Evolutionary conservation across 2,329 filamentous ascomycete genomes (phyloP).

Genomic region (Aspergillus sp.): DNA sequence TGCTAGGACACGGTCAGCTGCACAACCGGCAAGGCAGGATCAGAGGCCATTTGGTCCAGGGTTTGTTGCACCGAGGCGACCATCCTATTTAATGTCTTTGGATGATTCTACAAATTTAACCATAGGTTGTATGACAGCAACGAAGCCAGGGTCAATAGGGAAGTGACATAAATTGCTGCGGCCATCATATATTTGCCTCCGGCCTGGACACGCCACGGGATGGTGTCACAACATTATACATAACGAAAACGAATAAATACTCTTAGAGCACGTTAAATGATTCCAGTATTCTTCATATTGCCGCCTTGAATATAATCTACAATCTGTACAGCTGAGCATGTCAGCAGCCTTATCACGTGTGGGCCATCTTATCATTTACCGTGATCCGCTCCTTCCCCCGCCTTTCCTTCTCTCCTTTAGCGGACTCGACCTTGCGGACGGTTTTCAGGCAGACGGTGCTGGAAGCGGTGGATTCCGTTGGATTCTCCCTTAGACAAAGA

Average conservation of each 20-base stretch:
- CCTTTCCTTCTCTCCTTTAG: not conserved
- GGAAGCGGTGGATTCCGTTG: not conserved
- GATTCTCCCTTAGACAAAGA: not conserved
- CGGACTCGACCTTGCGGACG: not conserved
- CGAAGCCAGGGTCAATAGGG: too few relatives aligned
- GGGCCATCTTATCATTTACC: not conserved
- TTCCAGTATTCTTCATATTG: too few relatives aligned
- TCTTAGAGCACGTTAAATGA: too few relatives aligned
- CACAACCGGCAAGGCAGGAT: too few relatives aligned
- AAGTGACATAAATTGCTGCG: too few relatives aligned
- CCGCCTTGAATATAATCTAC: too few relatives aligned
- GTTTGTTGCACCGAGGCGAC: not conserved
- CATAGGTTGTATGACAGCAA: too few relatives aligned
- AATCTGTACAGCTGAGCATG: too few relatives aligned
- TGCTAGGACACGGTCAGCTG: too few relatives aligned
- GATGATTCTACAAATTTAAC: too few relatives aligned
- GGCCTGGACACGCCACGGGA: not conserved
- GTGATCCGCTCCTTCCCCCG: not conserved
- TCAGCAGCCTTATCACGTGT: not conserved
- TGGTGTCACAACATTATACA: not conserved
- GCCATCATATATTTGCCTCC: not conserved
- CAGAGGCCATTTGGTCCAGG: not conserved
- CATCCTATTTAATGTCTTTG: not conserved
- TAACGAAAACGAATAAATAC: not conserved
- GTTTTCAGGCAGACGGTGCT: not conserved